phyloP scores from a whole-genome alignment of 768 basidiomycete genomes.

The Gloeostereum incarnatum region DNA sequence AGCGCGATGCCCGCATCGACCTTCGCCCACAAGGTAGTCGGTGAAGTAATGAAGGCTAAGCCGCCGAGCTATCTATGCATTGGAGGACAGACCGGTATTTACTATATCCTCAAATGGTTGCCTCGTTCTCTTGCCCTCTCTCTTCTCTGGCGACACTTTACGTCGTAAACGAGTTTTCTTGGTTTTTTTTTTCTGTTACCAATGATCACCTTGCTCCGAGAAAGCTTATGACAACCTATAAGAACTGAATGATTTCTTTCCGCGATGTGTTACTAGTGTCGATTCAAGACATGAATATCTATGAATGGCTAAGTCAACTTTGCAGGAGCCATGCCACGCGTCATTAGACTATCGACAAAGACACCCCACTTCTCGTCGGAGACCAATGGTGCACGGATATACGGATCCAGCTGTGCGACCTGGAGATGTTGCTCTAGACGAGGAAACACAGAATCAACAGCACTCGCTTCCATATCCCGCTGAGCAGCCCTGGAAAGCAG shows the following conservation, averaged over 20 bases:
- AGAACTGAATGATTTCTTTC: too few species aligned
- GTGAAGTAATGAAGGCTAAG: neutral
- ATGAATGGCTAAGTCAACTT: too few species aligned
- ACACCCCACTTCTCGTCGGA: neutral
- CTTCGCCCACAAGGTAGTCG: neutral
- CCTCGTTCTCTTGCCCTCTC: neutral
- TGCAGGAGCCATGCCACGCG: too few species aligned
- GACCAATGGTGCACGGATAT: neutral
- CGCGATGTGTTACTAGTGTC: too few species aligned
- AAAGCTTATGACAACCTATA: too few species aligned
- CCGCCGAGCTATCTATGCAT: neutral
- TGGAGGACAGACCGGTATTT: neutral
- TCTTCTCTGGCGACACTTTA: neutral
- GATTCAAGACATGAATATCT: too few species aligned
- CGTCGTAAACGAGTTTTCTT: too few species aligned
- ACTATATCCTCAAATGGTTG: neutral
- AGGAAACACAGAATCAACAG: slow-evolving; percentile 1
- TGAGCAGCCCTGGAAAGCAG: neutral
- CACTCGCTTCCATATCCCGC: neutral
- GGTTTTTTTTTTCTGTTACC: too few species aligned
- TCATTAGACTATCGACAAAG: too few species aligned
- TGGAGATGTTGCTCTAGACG: neutral
- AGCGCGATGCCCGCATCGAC: neutral
- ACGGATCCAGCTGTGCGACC: neutral
- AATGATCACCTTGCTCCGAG: too few species aligned